Evolutionary conservation across 345 rosid species (phyloP).

Genomic region (Clausena lansium): DNA sequence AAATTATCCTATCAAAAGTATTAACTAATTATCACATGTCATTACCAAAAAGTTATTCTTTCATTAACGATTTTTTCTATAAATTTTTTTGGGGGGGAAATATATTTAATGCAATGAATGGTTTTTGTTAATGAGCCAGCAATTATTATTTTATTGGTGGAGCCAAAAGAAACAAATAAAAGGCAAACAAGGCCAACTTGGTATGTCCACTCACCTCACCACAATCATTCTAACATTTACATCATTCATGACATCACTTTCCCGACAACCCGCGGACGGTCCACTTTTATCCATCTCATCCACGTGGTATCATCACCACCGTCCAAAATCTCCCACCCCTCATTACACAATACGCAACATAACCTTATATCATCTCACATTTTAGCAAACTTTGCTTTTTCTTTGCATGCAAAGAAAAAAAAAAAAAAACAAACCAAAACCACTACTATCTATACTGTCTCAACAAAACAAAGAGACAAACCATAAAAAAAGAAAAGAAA

Average conservation of each 20-base stretch:
- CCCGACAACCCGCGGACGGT: conserved; percentile 48
- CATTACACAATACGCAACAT: not conserved
- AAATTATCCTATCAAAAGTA: too few relatives aligned
- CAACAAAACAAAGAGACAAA: not conserved
- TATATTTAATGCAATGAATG: not conserved
- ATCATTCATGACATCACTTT: conserved; percentile 58
- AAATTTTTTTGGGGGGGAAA: not conserved
- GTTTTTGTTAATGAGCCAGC: not conserved
- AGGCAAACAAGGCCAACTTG: conserved; percentile 31
- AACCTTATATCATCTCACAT: conserved; percentile 27
- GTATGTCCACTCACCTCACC: conserved; percentile 42
- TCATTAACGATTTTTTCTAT: not conserved
- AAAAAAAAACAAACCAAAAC: too few relatives aligned
- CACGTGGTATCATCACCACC: conserved; percentile 52
- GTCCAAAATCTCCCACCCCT: conserved; percentile 15
- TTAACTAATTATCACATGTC: not conserved
- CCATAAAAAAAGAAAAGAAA: not conserved
- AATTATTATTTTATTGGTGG: conserved; percentile 13
- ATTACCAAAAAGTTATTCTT: not conserved
- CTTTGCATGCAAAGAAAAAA: not conserved
- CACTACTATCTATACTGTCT: not conserved
- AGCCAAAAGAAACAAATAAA: conserved; percentile 13
- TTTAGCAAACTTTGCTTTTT: not conserved
- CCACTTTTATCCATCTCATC: conserved; percentile 27
- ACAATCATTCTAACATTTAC: conserved; percentile 38